Evolutionary conservation across 495 filamentous ascomycete genomes (phyloP).

Genomic region (Neurospora sp.): DNA sequence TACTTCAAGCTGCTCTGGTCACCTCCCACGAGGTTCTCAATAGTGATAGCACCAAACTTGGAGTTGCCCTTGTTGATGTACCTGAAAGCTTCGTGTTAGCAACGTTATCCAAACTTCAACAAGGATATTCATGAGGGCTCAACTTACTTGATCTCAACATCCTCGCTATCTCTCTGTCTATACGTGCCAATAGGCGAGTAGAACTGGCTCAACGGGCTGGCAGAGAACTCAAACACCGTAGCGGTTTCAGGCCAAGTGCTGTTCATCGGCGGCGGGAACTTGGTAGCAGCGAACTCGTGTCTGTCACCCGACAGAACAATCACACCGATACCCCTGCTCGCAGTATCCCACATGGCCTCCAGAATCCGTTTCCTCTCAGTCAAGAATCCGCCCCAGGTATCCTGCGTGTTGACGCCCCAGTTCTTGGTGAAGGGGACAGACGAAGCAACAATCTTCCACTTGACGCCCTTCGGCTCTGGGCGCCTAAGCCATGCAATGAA

Average conservation of each 20-base stretch:
- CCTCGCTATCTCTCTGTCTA: slow-evolving; percentile 61
- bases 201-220: slow-evolving; percentile 85
- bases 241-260: slow-evolving; percentile 45
- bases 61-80: slow-evolving; percentile 80
- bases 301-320: slow-evolving; percentile 82
- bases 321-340: slow-evolving; percentile 61
- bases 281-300: slow-evolving; percentile 90
- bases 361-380: slow-evolving; percentile 68
- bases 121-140: not conserved
- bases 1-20: slow-evolving; percentile 63
- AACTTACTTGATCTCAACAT: slow-evolving; percentile 66
- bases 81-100: slow-evolving; percentile 25
- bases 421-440: slow-evolving; percentile 95
- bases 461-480: slow-evolving; percentile 61
- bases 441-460: slow-evolving; percentile 87
- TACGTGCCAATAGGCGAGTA: slow-evolving; percentile 83
- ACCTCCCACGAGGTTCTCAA: slow-evolving; percentile 51
- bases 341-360: slow-evolving; percentile 81
- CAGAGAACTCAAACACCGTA: slow-evolving; percentile 78
- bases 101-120: not conserved
- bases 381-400: slow-evolving; percentile 91
- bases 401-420: slow-evolving; percentile 71
- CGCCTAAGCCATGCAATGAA: slow-evolving; percentile 65
- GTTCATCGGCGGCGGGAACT: slow-evolving; percentile 62
- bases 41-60: slow-evolving; percentile 86